phyloP scores from a whole-genome alignment of 441 rosid genomes.

The Codiaeum variegatum region DNA sequence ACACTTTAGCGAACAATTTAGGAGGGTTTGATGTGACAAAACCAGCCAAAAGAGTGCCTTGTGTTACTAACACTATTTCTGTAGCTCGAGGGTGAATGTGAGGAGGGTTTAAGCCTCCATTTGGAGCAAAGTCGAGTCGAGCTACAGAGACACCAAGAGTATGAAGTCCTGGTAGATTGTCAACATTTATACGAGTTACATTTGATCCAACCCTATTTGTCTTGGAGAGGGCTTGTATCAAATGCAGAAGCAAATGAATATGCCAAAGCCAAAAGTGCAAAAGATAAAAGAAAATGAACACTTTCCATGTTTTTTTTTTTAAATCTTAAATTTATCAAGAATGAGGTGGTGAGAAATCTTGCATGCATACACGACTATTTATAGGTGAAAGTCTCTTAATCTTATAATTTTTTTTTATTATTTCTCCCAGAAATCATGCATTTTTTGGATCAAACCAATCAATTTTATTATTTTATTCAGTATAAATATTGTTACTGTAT shows the following conservation, averaged over 20 bases:
- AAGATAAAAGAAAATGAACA: not conserved
- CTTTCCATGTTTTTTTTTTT: not conserved
- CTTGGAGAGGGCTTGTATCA: conserved; percentile 9
- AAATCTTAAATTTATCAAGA: too few species aligned
- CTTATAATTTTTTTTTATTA: too few species aligned
- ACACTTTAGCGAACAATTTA: conserved; percentile 20
- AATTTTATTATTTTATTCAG: too few species aligned
- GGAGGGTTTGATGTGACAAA: conserved; percentile 38
- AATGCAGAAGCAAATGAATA: conserved; percentile 2
- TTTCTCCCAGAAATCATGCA: too few species aligned
- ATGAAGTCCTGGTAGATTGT: conserved; percentile 42
- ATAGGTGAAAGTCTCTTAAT: too few species aligned
- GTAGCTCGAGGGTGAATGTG: conserved; percentile 45
- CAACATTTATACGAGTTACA: conserved; percentile 35
- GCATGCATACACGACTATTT: not conserved
- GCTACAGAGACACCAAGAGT: conserved; percentile 43
- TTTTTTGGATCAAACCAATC: too few species aligned
- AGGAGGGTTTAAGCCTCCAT: conserved; percentile 43
- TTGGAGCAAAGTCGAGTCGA: conserved; percentile 42
- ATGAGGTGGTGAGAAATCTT: not conserved
- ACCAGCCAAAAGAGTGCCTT: conserved; percentile 42
- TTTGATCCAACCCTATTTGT: conserved; percentile 34
- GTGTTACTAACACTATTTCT: conserved; percentile 29
- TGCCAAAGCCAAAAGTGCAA: conserved; percentile 3
- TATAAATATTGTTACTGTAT: too few species aligned